Conservation (phyloP, 441 rosid genomes). For the Populus trichocarpa region DNA sequence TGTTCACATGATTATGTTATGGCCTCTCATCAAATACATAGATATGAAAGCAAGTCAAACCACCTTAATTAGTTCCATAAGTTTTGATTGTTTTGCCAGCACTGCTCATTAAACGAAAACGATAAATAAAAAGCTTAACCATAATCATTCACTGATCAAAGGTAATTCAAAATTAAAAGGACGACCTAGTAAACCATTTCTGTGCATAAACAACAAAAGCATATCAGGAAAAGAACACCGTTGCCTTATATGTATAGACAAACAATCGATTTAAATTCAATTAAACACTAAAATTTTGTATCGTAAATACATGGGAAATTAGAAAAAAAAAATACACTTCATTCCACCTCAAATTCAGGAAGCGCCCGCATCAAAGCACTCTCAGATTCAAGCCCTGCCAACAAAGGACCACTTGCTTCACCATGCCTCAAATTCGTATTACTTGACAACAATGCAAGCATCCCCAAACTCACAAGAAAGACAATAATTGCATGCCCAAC, state of each 20-base stretch:
- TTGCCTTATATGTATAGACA: slow-evolving; percentile 1
- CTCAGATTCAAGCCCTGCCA: slow-evolving; percentile 45
- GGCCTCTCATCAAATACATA: not conserved
- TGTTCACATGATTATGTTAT: not conserved
- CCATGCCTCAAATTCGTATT: slow-evolving; percentile 32
- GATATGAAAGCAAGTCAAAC: not conserved
- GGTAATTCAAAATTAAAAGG: not conserved
- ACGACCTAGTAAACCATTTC: not conserved
- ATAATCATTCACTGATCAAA: not conserved
- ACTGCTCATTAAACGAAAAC: not conserved
- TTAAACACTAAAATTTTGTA: slow-evolving; percentile 15
- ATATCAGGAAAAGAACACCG: not conserved
- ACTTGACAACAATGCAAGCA: slow-evolving; percentile 40
- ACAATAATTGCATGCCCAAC: slow-evolving; percentile 43
- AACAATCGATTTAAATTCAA: slow-evolving; percentile 5
- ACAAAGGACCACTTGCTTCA: slow-evolving; percentile 50
- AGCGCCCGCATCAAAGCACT: slow-evolving; percentile 15
- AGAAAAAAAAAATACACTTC: slow-evolving; percentile 19
- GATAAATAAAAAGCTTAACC: not conserved
- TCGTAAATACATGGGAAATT: not conserved
- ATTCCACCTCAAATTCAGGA: slow-evolving; percentile 49
- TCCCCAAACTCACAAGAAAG: slow-evolving; percentile 31
- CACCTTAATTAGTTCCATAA: not conserved
- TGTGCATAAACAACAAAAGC: not conserved
- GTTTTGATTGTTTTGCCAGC: not conserved